Evolutionary conservation across 805 yeast genomes (phyloP), one percentile per base, ranked within the genome.

Genomic region (Metschnikowia koreensis): DNA sequence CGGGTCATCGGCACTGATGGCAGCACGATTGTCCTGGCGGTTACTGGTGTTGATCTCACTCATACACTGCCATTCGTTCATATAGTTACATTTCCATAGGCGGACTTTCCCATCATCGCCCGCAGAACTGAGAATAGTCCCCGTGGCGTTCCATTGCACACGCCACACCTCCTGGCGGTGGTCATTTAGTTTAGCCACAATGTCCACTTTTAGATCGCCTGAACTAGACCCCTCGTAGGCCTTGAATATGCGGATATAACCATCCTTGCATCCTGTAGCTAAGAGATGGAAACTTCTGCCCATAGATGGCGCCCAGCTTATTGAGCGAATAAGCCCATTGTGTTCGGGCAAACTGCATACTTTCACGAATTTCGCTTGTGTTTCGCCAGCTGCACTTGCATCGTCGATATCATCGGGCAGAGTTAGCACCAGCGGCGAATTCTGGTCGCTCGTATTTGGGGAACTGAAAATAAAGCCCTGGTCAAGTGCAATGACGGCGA

Each of bases 191-290:
- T 82, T 82, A 44, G 89, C 86, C 44, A 87, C 64, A 13, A 82
- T 73, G 55, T 84, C 88, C 12, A 88, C 80, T 36, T 76, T 72
- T 52, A 69, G 66, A 46, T 62, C 62, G 50, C 61, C 60, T 47
- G 48, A 38, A 15, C 61, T 56, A 33, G 63, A 58, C 53, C 22
- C 22, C 22, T 85, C 91, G 4, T 75, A 74, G 6, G 91, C 74
- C 66, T 87, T 89, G 76, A 86, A 93, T 2, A 94, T 85, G 48
- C 98, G 80, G 10, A 94, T 91, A 62, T 76, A 82, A 1, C 98
- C 99, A 66, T 94, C 99, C 66, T 91, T 91, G 66, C 97, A 91
- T 6, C 96, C 98, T 0, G 98, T 93, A 0, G 99, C 98, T 41
- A 94, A 76, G 44, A 92, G 73, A 60, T 93, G 96, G 66, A 82